Percentiles rank a stretch among this genome's conserved stretches.
Evolutionary conservation across 2,329 filamentous ascomycete genomes (phyloP).

Genomic region (Teratosphaeria zuluensis): DNA sequence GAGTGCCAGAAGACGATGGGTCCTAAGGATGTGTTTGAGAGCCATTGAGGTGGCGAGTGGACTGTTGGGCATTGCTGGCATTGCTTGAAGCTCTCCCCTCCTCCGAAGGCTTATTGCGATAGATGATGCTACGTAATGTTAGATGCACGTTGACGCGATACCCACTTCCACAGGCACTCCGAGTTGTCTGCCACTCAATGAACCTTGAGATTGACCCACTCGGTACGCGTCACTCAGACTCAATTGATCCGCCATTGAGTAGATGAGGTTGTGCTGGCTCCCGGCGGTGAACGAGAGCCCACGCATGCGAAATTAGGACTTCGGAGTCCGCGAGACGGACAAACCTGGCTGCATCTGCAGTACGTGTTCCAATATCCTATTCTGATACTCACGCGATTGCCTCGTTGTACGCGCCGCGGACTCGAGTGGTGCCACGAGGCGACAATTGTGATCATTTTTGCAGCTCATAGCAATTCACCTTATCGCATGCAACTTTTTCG

Average conservation of each 20-base stretch:
- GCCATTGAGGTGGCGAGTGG: slow-evolving; percentile 11
- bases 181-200: background rate
- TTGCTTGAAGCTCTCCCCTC: background rate
- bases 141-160: background rate
- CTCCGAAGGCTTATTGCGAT: background rate
- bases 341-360: too few species aligned
- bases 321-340: too few species aligned
- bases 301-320: too few species aligned
- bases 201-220: too few species aligned
- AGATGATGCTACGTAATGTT: background rate
- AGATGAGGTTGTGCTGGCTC: too few species aligned
- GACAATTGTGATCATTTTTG: background rate
- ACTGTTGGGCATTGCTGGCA: background rate
- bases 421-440: background rate
- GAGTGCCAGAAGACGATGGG: slow-evolving; percentile 42
- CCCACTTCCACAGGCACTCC: background rate
- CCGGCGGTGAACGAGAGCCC: too few species aligned
- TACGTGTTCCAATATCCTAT: background rate
- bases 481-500: background rate
- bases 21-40: slow-evolving; percentile 19
- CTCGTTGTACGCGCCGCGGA: background rate
- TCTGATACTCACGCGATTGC: background rate
- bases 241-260: too few species aligned
- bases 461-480: background rate
- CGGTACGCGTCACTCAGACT: too few species aligned